phyloP scores from a whole-genome alignment of 345 rosid species.

The Boechera stricta region DNA sequence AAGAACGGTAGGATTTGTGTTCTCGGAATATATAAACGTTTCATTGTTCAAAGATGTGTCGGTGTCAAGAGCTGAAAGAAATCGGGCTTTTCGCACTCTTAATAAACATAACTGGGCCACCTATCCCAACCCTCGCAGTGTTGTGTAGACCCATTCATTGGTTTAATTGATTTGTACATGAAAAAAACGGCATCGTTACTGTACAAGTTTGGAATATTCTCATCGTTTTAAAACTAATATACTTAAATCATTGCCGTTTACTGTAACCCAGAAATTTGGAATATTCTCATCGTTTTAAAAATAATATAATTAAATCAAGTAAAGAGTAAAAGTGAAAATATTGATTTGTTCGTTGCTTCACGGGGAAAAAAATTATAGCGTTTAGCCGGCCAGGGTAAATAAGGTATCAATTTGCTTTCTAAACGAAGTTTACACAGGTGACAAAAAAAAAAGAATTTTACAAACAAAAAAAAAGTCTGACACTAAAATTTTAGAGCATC shows the following conservation, averaged over 20 bases:
- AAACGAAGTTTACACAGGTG: background rate
- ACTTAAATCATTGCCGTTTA: background rate
- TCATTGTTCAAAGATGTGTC: conserved; percentile 23
- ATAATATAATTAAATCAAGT: background rate
- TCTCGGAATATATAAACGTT: conserved; percentile 1
- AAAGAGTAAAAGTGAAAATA: conserved; percentile 20
- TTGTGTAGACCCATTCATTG: conserved; percentile 32
- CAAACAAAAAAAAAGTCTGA: no score
- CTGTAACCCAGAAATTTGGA: background rate
- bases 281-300: background rate
- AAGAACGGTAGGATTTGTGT: conserved; percentile 12
- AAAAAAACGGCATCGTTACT: conserved; percentile 6
- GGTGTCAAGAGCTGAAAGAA: conserved; percentile 20
- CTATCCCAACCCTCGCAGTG: background rate
- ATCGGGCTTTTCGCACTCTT: conserved; percentile 38
- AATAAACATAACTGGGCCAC: conserved; percentile 36
- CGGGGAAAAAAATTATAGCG: background rate
- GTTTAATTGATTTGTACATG: background rate
- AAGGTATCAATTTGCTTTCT: conserved; percentile 23
- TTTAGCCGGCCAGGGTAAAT: conserved; percentile 7
- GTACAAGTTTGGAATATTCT: background rate
- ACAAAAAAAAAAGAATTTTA: background rate
- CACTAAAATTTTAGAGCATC: background rate
- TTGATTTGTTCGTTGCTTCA: conserved; percentile 44
- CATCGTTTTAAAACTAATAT: background rate